These are phyloP conservation scores for Adansonia madagascariensis DNA, from an alignment of 441 rosid species.

Conservation along the genomic window DNA sequence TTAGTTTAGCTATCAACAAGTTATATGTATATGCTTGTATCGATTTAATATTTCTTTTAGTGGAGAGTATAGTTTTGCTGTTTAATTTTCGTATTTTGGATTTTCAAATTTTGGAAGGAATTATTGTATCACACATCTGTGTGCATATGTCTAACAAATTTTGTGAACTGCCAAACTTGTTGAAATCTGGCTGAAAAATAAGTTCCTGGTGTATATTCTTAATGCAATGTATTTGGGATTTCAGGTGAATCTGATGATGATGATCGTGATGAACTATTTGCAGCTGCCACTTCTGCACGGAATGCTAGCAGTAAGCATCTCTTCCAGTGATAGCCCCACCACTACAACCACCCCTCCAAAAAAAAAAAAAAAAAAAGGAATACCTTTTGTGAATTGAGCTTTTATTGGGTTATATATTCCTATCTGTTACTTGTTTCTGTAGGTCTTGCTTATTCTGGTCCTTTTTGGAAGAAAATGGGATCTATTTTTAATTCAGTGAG, in stretches of 20 bases:
- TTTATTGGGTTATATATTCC: constrained; percentile 2
- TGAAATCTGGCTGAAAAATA: constrained; percentile 16
- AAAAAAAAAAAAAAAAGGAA: neutral
- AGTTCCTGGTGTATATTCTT: constrained; percentile 18
- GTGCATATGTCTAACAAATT: neutral
- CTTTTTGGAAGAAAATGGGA: constrained; percentile 92
- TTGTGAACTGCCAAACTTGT: neutral
- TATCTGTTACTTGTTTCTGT: constrained; percentile 31
- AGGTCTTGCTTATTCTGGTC: constrained; percentile 76
- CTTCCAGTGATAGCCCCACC: neutral
- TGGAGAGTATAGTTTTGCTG: neutral
- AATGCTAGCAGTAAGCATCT: constrained; percentile 63
- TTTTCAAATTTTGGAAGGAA: neutral
- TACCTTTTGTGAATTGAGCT: neutral
- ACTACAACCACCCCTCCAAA: neutral
- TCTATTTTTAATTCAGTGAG: constrained; percentile 59
- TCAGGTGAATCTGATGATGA: constrained; percentile 94
- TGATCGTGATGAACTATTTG: constrained; percentile 80
- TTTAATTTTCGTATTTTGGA: neutral
- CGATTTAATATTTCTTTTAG: neutral
- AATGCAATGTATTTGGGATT: constrained; percentile 22
- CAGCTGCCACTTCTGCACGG: constrained; percentile 81
- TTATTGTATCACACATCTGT: neutral
- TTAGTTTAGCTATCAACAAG: constrained; percentile 16
- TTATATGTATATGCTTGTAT: neutral